Evolutionary conservation across 2,329 filamentous ascomycete species (phyloP).

Genomic region (Zymoseptoria ardabiliae): DNA sequence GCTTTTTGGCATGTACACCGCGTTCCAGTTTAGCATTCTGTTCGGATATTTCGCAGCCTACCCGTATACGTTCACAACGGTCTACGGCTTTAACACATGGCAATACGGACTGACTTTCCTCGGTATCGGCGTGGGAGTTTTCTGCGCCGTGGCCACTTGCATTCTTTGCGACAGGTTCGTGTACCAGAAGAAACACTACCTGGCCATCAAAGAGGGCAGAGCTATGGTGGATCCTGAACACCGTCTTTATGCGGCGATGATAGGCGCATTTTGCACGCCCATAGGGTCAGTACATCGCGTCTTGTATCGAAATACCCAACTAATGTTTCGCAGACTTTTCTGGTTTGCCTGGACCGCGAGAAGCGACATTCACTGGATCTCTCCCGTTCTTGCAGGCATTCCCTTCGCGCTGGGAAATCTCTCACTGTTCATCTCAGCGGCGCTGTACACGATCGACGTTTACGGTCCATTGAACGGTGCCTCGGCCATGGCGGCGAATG

Average conservation of each 20-base stretch:
- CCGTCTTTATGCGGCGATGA: constrained; percentile 29
- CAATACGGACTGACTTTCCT: constrained; percentile 72
- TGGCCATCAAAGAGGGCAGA: constrained; percentile 24
- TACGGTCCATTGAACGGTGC: constrained; percentile 49
- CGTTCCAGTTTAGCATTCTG: constrained; percentile 26
- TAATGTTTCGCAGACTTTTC: constrained; percentile 25
- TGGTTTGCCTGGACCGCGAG: constrained; percentile 35
- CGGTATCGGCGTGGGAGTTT: constrained; percentile 61
- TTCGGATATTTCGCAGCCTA: constrained; percentile 30
- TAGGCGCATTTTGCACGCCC: constrained; percentile 30
- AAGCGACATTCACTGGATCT: constrained; percentile 34
- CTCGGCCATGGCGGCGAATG: constrained; percentile 54
- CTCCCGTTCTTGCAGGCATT: constrained; percentile 29
- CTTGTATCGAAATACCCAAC: not conserved
- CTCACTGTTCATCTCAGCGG: constrained; percentile 28
- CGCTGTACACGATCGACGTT: constrained; percentile 48
- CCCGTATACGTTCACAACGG: constrained; percentile 50
- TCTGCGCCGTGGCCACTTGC: constrained; percentile 42
- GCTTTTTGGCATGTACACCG: constrained; percentile 25
- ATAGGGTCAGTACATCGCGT: constrained; percentile 18
- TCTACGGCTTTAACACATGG: constrained; percentile 70
- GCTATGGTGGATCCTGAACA: constrained; percentile 27
- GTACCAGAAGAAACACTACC: constrained; percentile 30
- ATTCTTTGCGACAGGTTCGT: constrained; percentile 32
- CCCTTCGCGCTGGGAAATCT: constrained; percentile 28